Conservation (phyloP, 495 filamentous ascomycete species). For the Tuber umbilicatum region DNA sequence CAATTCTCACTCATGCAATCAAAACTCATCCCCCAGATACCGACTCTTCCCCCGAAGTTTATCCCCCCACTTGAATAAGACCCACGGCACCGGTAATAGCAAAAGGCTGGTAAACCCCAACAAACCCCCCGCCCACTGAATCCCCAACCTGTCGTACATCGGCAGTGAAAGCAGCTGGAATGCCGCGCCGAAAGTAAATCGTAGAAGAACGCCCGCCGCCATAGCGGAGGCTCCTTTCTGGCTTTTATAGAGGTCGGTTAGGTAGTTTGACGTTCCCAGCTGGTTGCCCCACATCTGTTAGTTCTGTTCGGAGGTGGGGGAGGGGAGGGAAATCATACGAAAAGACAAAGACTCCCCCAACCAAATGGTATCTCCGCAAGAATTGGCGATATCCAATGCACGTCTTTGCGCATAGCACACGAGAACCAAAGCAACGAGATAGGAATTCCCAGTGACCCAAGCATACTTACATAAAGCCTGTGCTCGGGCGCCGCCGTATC, state of each 20-base stretch:
- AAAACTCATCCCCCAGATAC: slow-evolving; percentile 35
- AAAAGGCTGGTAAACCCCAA: slow-evolving; percentile 53
- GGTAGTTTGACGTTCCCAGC: slow-evolving; percentile 49
- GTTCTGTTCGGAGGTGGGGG: background rate
- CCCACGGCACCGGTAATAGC: slow-evolving; percentile 54
- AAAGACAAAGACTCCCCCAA: slow-evolving; percentile 59
- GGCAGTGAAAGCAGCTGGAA: slow-evolving; percentile 57
- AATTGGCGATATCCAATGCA: slow-evolving; percentile 47
- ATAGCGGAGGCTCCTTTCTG: slow-evolving; percentile 54
- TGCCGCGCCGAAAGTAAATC: slow-evolving; percentile 55
- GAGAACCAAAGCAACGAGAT: slow-evolving; percentile 46
- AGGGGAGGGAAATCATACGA: slow-evolving; percentile 42
- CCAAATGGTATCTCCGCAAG: slow-evolving; percentile 56
- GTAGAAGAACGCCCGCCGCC: slow-evolving; percentile 57
- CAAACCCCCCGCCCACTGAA: slow-evolving; percentile 55
- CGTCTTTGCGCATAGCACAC: slow-evolving; percentile 44
- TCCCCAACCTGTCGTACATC: slow-evolving; percentile 52
- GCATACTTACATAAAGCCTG: slow-evolving; percentile 53
- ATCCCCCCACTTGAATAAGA: slow-evolving; percentile 49
- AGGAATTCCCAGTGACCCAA: slow-evolving; percentile 53
- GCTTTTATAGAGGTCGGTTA: slow-evolving; percentile 55
- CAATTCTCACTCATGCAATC: background rate
- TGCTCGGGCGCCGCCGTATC: slow-evolving; percentile 49
- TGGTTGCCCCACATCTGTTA: slow-evolving; percentile 23
- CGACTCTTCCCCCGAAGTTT: slow-evolving; percentile 46